Evolutionary conservation across 768 basidiomycete genomes (phyloP).

Genomic region (Suillus brevipes): DNA sequence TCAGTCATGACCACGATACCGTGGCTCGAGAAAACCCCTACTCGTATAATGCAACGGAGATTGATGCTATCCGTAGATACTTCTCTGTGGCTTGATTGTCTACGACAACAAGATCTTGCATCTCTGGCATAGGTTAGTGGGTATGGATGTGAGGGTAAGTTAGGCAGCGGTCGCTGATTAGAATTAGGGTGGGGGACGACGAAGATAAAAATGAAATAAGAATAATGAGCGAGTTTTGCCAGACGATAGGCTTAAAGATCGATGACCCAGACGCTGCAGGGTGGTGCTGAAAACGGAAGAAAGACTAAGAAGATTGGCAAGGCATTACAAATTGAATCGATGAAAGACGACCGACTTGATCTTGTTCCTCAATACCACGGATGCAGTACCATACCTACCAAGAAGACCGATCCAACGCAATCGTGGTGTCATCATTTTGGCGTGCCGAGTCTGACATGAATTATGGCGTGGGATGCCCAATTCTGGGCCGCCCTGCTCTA

Average conservation of each 20-base stretch:
- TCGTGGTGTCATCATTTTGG: too few species aligned
- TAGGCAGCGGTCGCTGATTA: background rate
- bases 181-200: background rate
- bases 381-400: background rate
- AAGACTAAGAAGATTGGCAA: background rate
- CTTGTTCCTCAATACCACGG: background rate
- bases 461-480: too few species aligned
- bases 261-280: background rate
- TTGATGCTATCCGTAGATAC: conserved; percentile 36
- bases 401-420: background rate
- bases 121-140: background rate
- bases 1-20: background rate
- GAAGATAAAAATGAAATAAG: background rate
- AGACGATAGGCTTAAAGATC: background rate
- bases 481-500: too few species aligned
- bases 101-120: conserved; percentile 18
- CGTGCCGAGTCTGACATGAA: too few species aligned
- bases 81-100: conserved; percentile 21
- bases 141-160: background rate
- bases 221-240: background rate
- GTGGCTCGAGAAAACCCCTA: conserved; percentile 18
- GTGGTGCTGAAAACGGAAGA: background rate
- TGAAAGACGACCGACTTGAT: background rate
- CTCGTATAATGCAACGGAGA: conserved; percentile 42
- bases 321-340: background rate